Percentiles rank a stretch among this genome's conserved stretches.
Conservation (phyloP, 2,329 filamentous ascomycete genomes). For the Zasmidium angulare region DNA sequence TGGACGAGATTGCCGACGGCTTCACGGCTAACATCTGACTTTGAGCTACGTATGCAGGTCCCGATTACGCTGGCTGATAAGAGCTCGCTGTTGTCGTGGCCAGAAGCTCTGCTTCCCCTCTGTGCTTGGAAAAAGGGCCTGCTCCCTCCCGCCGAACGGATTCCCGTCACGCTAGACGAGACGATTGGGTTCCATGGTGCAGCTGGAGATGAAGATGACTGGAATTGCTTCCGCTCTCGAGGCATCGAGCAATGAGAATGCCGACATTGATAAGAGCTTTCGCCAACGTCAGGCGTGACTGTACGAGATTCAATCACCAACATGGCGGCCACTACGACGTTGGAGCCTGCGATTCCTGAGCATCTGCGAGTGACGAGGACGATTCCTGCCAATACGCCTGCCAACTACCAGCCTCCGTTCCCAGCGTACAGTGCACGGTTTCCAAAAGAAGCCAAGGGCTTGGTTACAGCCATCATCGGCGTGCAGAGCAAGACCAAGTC, state of each 20-base stretch:
- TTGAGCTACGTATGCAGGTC: not conserved
- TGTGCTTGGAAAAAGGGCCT: not conserved
- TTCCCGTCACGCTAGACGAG: not conserved
- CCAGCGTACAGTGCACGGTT: slow-evolving; percentile 37
- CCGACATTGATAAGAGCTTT: slow-evolving; percentile 5
- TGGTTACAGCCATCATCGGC: slow-evolving; percentile 39
- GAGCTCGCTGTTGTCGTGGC: not conserved
- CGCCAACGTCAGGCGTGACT: not conserved
- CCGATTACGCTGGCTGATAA: not conserved
- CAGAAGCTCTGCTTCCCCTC: not conserved
- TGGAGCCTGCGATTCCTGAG: slow-evolving; percentile 24
- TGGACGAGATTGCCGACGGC: not conserved
- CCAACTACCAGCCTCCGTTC: slow-evolving; percentile 33
- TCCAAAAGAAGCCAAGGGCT: slow-evolving; percentile 29
- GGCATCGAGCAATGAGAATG: not conserved
- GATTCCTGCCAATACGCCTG: slow-evolving; percentile 24
- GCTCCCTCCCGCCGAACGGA: not conserved
- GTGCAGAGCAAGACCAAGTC: slow-evolving; percentile 27
- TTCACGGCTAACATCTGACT: not conserved
- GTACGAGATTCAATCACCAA: not conserved
- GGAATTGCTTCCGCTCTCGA: slow-evolving; percentile 1
- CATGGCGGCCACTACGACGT: slow-evolving; percentile 16
- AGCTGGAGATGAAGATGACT: not conserved
- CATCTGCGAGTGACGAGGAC: slow-evolving; percentile 19
- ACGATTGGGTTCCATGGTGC: not conserved